Conservation (phyloP, 768 basidiomycete genomes). For the Pulveroboletus sp. region DNA sequence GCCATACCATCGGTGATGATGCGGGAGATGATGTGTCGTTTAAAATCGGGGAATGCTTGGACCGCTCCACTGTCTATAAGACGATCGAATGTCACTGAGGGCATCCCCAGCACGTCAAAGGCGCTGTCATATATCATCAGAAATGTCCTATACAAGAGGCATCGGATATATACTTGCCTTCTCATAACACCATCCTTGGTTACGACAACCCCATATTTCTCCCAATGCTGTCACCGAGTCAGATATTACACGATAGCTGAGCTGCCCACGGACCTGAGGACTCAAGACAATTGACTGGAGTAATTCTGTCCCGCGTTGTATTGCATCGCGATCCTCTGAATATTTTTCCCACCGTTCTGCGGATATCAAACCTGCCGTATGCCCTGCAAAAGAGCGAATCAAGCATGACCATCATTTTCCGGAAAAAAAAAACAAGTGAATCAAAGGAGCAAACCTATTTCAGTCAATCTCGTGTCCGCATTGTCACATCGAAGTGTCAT, state of each 20-base stretch:
- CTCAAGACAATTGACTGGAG: constrained; percentile 35
- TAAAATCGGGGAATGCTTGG: constrained; percentile 40
- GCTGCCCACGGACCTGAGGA: constrained; percentile 37
- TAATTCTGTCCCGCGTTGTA: constrained; percentile 33
- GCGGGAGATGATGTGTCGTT: constrained; percentile 53
- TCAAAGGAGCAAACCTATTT: constrained; percentile 48
- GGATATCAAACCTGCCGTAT: constrained; percentile 40
- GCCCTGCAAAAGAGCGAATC: constrained; percentile 28
- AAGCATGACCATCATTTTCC: background rate
- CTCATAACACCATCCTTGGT: constrained; percentile 41
- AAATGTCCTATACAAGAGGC: background rate
- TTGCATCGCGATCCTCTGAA: constrained; percentile 28
- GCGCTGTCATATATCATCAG: constrained; percentile 46
- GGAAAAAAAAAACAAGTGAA: background rate
- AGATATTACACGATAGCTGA: background rate
- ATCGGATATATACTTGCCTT: constrained; percentile 32
- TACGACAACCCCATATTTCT: constrained; percentile 38
- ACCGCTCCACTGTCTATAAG: constrained; percentile 46
- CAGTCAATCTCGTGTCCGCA: constrained; percentile 79
- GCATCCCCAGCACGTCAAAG: constrained; percentile 68
- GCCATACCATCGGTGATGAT: constrained; percentile 68
- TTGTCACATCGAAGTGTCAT: constrained; percentile 88
- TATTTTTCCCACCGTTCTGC: constrained; percentile 44
- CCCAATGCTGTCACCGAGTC: constrained; percentile 37
- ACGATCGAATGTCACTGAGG: constrained; percentile 42